A percentile compares a stretch with the other conserved stretches of the same genome.
These are phyloP conservation scores for Corrigiola litoralis DNA, from an alignment of 179 eudicot species.

Conservation along the genomic window DNA sequence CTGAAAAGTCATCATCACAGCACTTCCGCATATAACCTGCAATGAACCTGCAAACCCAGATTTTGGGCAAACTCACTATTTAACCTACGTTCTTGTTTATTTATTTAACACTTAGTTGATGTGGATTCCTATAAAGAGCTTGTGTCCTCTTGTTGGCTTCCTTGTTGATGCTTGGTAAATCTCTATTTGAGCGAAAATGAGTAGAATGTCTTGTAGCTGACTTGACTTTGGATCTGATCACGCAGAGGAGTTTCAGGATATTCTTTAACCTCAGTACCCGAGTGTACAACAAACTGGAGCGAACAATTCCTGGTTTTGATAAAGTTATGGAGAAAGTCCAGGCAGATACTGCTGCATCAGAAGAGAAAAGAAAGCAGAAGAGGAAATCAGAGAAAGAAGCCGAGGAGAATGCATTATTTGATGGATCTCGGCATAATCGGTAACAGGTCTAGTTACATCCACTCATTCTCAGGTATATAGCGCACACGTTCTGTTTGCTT, in stretches of 20 bases:
- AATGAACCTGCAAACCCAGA: too few species aligned
- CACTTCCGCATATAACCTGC: too few species aligned
- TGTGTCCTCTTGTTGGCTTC: background rate
- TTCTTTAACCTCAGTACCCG: slow-evolving; percentile 26
- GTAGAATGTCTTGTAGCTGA: background rate
- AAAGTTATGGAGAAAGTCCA: slow-evolving; percentile 35
- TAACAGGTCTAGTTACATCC: slow-evolving; percentile 15
- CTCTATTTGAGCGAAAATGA: background rate
- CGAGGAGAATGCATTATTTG: slow-evolving; percentile 6
- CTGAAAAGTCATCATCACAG: too few species aligned
- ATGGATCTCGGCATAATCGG: background rate
- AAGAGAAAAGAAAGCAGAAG: slow-evolving; percentile 20
- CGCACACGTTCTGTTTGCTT: too few species aligned
- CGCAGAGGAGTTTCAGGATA: slow-evolving; percentile 34
- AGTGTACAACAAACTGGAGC: slow-evolving; percentile 30
- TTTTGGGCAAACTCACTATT: too few species aligned
- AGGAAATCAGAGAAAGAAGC: slow-evolving; percentile 28
- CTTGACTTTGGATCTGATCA: background rate
- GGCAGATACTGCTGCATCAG: slow-evolving; percentile 26
- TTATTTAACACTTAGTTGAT: background rate
- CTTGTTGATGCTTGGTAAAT: background rate
- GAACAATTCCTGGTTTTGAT: slow-evolving; percentile 47
- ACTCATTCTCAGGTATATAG: too few species aligned
- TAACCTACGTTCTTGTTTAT: too few species aligned
- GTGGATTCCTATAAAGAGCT: background rate